Evolutionary conservation across 345 rosid genomes (phyloP), one percentile per base, ranked within the genome.

Genomic region (Populus nigra): DNA sequence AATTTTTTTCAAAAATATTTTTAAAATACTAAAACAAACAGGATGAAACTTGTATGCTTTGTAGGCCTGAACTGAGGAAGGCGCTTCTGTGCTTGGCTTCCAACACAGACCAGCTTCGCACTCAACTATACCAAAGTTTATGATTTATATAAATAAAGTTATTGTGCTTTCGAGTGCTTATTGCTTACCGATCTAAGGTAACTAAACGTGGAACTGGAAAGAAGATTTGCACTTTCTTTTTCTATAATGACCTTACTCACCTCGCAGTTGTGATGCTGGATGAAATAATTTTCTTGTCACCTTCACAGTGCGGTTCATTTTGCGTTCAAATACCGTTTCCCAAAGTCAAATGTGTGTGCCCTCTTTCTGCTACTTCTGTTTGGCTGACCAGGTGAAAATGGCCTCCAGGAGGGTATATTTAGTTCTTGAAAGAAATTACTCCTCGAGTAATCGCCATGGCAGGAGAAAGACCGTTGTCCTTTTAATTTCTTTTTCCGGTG

Each of bases 71-170:
- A 4, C 18, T 67, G 59, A 53, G 20, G 79, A 73, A 77, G 38
- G 81, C 78, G 5, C 5, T 0, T 1, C 76, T 69, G 18, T 91
- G 91, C 79, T 87, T 77, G 27, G 83, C 88, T 59, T 77, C 85
- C 63, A 86, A 79, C 59, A 79, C 92, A 1, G 92, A 88, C 31
- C 90, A 83, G 76, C 92, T 91, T 39, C 91, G 97, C 18, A 65
- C 86, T 67, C 91, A 90, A 75, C 92, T 94, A 8, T 18, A 18
- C 20, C n/a, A 18, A 6, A 50, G 59, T 53, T 18, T 2, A 53
- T 53, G 59, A 0, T 53, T 7, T 18, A 7, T 53, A 53, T 53
- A 53, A 53, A 53, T 20, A 53, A 53, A n/a, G 7, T 20, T 18
- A 5, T 20, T 53, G 59, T 53, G 23, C n/a, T 7, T 47, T 53